Evolutionary conservation across 164 flowering plant species (phyloP), one percentile per base, ranked within the genome.

Genomic region (Liquidambar formosana): DNA sequence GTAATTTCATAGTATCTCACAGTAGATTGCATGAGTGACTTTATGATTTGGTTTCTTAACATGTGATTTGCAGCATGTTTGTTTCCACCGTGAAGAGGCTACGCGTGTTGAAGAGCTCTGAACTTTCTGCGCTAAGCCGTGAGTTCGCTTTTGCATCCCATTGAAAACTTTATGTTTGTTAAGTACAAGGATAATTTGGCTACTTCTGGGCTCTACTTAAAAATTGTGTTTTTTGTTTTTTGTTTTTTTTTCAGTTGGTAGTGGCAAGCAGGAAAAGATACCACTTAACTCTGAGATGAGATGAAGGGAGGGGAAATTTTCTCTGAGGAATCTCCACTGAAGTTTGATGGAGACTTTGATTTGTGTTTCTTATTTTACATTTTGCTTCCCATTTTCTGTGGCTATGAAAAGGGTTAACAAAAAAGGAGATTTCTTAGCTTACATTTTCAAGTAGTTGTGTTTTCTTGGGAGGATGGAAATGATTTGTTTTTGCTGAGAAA

Each of bases 71-170:
- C 82, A 89, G 94, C 79, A 89, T 89, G 90, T 89, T 89, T 71
- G 83, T 84, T n/a, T 84, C 88, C 1, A 83, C 86, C 0, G 94
- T 85, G 73, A 89, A 87, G 85, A 83, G 94, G 77, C 81, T 89
- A 66, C 91, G 91, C 0, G 89, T 89, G 43, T 73, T 89, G 81
- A 89, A 89, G 78, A 89, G 84, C 76, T 85, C 91, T 8, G 94
- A 89, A 14, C 72, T 86, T 18, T 74, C 85, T 22, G 58, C 72
- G 0, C 57, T 87, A 13, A 62, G 71, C 73, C 66, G 94, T 87
- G 68, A 85, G 91, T 84, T 57, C 41, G 1, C n/a, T 26, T 16
- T n/a, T n/a, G n/a, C n/a, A n/a, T 9, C 10, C 43, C 61, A 16
- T 26, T 13, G 28, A 33, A 33, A 33, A 33, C 41, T 33, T 33